Percentiles rank a stretch among this genome's conserved stretches.
Evolutionary conservation across 75 land plant species (phyloP).

Genomic region (Pseudotsuga menziesii): DNA sequence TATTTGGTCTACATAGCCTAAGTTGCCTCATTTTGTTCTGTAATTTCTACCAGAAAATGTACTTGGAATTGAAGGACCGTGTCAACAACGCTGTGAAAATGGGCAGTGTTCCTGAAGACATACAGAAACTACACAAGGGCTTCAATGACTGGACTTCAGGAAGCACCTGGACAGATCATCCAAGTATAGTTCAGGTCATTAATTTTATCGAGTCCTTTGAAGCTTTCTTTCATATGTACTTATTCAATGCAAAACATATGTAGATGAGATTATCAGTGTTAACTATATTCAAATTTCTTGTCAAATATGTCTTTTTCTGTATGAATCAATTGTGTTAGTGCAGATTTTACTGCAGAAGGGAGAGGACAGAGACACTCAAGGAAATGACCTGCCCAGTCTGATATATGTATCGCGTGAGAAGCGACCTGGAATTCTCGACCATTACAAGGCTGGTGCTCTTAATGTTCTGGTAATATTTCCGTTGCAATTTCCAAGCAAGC

Average conservation of each 20-base stretch:
- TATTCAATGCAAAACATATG: too few relatives aligned
- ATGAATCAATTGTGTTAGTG: constrained; percentile 12
- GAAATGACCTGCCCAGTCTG: constrained; percentile 42
- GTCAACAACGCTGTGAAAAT: constrained; percentile 10
- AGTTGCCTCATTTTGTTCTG: neutral
- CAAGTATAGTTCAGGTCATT: constrained; percentile 21
- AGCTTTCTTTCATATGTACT: neutral
- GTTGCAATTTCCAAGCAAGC: neutral
- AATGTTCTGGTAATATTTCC: constrained; percentile 52
- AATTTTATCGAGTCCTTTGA: neutral
- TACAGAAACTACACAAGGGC: constrained; percentile 14
- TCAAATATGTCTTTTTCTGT: too few relatives aligned
- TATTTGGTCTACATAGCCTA: too few relatives aligned
- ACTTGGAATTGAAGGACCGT: constrained; percentile 20
- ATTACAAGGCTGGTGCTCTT: constrained; percentile 78
- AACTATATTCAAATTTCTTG: too few relatives aligned
- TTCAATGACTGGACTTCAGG: constrained; percentile 23
- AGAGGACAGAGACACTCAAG: constrained; percentile 33
- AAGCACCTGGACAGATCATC: constrained; percentile 13
- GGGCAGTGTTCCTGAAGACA: constrained; percentile 22
- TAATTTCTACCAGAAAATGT: constrained; percentile 14
- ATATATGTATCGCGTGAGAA: constrained; percentile 76
- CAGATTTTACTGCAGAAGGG: constrained; percentile 33
- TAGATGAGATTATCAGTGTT: too few relatives aligned
- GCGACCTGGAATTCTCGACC: constrained; percentile 44